Evolutionary conservation across 768 basidiomycete species (phyloP).

Genomic region (Tylopilus felleus): DNA sequence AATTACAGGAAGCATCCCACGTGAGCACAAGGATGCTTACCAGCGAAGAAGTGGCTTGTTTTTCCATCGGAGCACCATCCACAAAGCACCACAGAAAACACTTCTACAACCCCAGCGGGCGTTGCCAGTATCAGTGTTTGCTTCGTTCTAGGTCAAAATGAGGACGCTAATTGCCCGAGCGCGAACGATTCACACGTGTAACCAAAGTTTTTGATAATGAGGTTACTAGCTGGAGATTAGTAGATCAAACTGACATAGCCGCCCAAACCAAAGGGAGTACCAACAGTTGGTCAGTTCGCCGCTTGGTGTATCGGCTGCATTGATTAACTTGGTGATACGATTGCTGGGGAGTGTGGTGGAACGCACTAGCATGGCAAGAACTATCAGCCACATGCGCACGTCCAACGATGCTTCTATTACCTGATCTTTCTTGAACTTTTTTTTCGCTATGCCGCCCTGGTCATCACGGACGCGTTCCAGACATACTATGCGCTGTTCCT

Average conservation of each 20-base stretch:
- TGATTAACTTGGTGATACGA: background rate
- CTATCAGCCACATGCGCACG: conserved; percentile 27
- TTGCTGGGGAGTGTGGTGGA: background rate
- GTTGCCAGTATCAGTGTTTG: background rate
- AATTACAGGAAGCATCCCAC: too few species aligned
- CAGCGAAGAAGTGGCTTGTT: background rate
- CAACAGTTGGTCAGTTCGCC: conserved; percentile 18
- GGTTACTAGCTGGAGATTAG: conserved; percentile 1
- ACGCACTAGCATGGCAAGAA: conserved; percentile 20
- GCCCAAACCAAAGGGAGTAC: background rate
- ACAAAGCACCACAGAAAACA: conserved; percentile 17
- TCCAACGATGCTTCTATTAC: conserved; percentile 18
- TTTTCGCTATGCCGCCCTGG: conserved; percentile 11
- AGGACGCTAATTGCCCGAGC: background rate
- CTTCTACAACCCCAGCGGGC: conserved; percentile 16
- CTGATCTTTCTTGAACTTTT: background rate
- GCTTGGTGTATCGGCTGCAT: conserved; percentile 17
- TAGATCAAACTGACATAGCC: background rate
- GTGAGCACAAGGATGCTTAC: background rate
- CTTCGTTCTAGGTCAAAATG: background rate
- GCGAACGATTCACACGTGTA: conserved; percentile 9
- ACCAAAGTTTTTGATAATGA: conserved; percentile 20
- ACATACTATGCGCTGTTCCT: conserved; percentile 35
- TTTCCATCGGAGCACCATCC: conserved; percentile 19
- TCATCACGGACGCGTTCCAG: conserved; percentile 41